Evolutionary conservation across 495 filamentous ascomycete genomes (phyloP), one percentile per base, ranked within the genome.

Genomic region (Collariella sp.): DNA sequence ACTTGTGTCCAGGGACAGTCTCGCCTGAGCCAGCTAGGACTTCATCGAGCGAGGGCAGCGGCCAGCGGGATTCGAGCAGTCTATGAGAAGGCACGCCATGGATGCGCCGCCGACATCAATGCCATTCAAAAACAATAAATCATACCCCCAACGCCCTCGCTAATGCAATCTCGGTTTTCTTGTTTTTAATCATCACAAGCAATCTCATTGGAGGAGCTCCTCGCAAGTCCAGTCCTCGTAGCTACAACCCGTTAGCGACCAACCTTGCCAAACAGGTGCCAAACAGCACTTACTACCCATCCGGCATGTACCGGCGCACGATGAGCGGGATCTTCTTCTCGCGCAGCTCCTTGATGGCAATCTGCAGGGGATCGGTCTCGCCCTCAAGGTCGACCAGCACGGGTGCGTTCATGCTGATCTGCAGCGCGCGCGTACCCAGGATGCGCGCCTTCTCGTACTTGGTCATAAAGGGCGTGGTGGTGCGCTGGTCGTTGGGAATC

Each of bases 161-260:
- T 65, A 65, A 65, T 65, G 62, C 60, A 66, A 50, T 54, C 53
- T 59, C 50, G 19, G 57, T 44, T 64, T 57, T 55, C 31, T 58
- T 16, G 19, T 49, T 36, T 46, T 31, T 33, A 33, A 16, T 22
- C 38, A 16, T n/a, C 18, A 44, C 40, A 36, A 46, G 22, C 31
- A 22, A n/a, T 40, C 23, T 62, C 59, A 73, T 57, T 78, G 74
- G 13, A 95, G 77, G 31, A 98, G 76, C 66, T 98, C 93, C 74
- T 98, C 93, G 73, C 90, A 95, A 48, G 89, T 93, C 93, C 93
- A 98, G 70, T 98, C 93, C 76, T 98, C 93, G 67, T 98, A 98
- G 73, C 91, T 96, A 55, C 18, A 12, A 3, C 13, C 1, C 31
- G 36, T 34, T 47, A 49, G 44, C 22, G n/a, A n/a, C n/a, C n/a